These are phyloP conservation scores for Kuraishia hungarica DNA, from an alignment of 805 yeast genomes.

Conservation along the genomic window DNA sequence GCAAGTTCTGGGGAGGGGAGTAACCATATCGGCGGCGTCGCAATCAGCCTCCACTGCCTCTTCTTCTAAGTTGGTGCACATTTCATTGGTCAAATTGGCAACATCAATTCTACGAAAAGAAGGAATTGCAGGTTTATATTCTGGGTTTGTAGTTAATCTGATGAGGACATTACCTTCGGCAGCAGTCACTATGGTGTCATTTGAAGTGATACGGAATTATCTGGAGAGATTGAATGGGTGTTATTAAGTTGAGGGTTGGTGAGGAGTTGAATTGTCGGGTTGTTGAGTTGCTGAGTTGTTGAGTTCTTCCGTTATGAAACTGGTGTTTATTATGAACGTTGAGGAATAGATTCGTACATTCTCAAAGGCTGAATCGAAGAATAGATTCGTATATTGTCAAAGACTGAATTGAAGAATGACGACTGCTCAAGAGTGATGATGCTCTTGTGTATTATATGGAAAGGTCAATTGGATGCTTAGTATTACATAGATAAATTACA, in stretches of 20 bases:
- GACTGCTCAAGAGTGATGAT: too few species aligned
- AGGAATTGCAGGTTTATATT: slow-evolving; percentile 77
- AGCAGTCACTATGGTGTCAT: slow-evolving; percentile 91
- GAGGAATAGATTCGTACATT: too few species aligned
- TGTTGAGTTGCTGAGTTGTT: too few species aligned
- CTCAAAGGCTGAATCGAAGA: too few species aligned
- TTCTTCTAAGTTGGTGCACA: not conserved
- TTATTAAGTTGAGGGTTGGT: not conserved
- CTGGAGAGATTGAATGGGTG: slow-evolving; percentile 19
- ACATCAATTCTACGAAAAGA: slow-evolving; percentile 44
- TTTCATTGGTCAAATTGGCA: not conserved
- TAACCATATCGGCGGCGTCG: not conserved
- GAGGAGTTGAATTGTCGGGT: too few species aligned
- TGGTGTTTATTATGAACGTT: too few species aligned
- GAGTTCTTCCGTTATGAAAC: too few species aligned
- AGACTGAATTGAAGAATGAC: too few species aligned
- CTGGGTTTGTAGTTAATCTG: slow-evolving; percentile 81
- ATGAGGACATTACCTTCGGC: slow-evolving; percentile 90
- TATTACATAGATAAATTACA: too few species aligned
- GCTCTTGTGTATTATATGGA: too few species aligned
- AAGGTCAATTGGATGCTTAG: too few species aligned
- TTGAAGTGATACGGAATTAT: slow-evolving; percentile 67
- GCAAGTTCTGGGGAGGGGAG: slow-evolving; percentile 41
- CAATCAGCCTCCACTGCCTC: not conserved
- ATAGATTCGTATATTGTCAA: too few species aligned